Base-by-base conservation (phyloP, 2,329 filamentous ascomycete species). In the Monilinia vaccinii-corymbosi region DNA sequence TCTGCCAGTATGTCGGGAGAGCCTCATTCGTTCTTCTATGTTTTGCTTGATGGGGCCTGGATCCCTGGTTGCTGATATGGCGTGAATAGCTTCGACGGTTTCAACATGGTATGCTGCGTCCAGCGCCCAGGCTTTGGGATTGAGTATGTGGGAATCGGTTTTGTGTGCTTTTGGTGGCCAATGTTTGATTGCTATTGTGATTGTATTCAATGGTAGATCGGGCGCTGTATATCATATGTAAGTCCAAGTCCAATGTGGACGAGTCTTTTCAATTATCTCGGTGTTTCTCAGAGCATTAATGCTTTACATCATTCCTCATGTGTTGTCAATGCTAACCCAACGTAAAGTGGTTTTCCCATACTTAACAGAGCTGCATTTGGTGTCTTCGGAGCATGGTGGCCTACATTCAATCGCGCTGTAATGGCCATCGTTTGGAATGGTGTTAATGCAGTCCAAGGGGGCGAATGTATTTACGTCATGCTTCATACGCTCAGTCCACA, bases 101-200 rank as follows among this genome's bases (percentile, higher is more conserved):
- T 72, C 71, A 28, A 73, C 73, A 60, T 71, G 74, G 68, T 75
- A 77, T 66, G 69, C 72, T 16, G 72, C 71, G 2, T 73, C 72
- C 7, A 72, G 75, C 5, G 75, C 72, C 1, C 73, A 75, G 64
- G 69, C 75, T 2, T 63, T 75, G 10, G 78, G 78, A 11, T 68
- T 81, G 25, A 75, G 72, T 45, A 78, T 79, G 73, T 81, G 78
- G 78, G 77, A 80, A 64, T 73, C 74, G 16, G 61, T 80, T 32
- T 75, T 66, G 50, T 72, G 75, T 67, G 66, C 72, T 47, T 67
- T 75, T 34, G 75, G 71, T 5, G 78, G 78, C 46, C 73, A 77
- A 40, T 68, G 72, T 28, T 67, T 79, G 11, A 73, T 75, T 58
- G 73, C 73, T 40, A 53, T 74, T 61, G 66, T 76, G 60, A 76